Evolutionary conservation across 202 grass and related monocot species (phyloP).

Genomic region (Schoenoplectus triqueter): DNA sequence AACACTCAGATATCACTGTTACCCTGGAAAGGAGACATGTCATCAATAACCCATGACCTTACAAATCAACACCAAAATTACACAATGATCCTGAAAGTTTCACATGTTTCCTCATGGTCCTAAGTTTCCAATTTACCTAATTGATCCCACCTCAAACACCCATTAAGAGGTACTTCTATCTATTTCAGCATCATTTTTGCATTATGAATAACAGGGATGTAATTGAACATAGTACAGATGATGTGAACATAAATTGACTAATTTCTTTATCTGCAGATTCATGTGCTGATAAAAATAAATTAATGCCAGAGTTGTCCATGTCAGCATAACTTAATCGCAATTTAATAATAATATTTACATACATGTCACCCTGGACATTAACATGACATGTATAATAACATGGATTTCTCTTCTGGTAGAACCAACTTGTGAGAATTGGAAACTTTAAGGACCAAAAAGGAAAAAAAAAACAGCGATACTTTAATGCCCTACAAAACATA

Average conservation of each 20-base stretch:
- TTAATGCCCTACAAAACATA: not conserved
- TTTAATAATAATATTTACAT: not conserved
- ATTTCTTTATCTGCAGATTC: constrained; percentile 13
- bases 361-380: not conserved
- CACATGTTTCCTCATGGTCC: not conserved
- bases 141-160: constrained; percentile 13
- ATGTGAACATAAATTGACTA: not conserved
- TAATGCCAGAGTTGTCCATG: not conserved
- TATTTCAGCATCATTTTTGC: not conserved
- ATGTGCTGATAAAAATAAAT: not conserved
- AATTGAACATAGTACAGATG: not conserved
- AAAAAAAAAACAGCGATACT: not conserved
- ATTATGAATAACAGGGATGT: not conserved
- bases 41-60: not conserved
- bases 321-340: not conserved
- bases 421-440: not conserved
- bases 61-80: constrained; percentile 21
- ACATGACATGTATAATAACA: not conserved
- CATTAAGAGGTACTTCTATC: not conserved
- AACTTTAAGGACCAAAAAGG: not conserved
- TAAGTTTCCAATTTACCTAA: not conserved
- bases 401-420: not conserved
- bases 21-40: not conserved
- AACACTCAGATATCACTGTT: not conserved
- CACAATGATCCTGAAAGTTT: not conserved